A percentile compares a stretch with the other conserved stretches of the same genome.
Evolutionary conservation across 129 eudicot genomes (phyloP).

Genomic region (Arctium minus): DNA sequence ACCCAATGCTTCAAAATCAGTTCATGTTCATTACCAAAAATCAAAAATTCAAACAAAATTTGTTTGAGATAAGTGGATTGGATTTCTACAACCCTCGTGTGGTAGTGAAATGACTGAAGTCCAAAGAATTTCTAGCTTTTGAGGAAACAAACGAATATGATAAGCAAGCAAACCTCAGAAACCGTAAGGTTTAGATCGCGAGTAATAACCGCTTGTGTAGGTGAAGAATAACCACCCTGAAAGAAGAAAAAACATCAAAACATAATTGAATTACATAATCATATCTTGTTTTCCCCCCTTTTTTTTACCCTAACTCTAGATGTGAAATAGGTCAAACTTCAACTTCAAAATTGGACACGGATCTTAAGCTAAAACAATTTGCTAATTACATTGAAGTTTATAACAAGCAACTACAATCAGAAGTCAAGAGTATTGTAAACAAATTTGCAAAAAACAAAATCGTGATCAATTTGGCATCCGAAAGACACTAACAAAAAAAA

Average conservation of each 20-base stretch:
- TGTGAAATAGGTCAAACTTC: background rate
- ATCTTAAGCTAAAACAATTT: background rate
- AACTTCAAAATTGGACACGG: background rate
- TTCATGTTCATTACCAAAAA: background rate
- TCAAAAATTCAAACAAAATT: background rate
- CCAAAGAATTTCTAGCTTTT: background rate
- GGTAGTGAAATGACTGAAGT: background rate
- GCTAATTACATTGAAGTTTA: constrained; percentile 1
- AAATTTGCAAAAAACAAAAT: constrained; percentile 1
- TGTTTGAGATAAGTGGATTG: background rate
- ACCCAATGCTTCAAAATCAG: constrained; percentile 16
- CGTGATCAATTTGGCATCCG: background rate
- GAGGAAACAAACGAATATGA: background rate
- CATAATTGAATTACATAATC: background rate
- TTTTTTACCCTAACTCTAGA: background rate
- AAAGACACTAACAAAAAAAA: background rate
- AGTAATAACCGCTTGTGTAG: constrained; percentile 71
- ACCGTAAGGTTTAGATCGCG: constrained; percentile 63
- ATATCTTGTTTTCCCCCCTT: background rate
- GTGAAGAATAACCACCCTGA: constrained; percentile 83
- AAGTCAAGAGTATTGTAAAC: background rate
- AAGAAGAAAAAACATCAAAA: constrained; percentile 5
- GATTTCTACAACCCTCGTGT: background rate
- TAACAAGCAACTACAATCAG: background rate
- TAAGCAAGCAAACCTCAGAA: constrained; percentile 43